phyloP scores from a whole-genome alignment of 768 basidiomycete species.

The Coprinopsis strossmayeri region DNA sequence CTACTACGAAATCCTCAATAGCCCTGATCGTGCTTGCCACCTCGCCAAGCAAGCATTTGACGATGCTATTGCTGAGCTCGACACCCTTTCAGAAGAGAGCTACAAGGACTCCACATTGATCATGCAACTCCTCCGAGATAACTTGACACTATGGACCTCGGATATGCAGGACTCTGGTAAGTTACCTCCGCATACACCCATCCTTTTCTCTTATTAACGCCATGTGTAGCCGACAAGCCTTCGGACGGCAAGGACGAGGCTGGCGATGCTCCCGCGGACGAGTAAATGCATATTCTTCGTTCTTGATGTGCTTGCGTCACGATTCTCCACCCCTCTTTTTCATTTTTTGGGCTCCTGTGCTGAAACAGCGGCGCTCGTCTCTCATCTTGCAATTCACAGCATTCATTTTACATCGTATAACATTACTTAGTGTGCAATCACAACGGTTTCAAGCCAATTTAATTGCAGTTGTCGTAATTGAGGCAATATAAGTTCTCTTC shows the following conservation, averaged over 20 bases:
- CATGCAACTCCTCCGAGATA: constrained; percentile 95
- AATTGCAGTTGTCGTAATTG: no score
- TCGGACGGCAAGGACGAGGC: constrained; percentile 65
- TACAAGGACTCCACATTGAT: constrained; percentile 99
- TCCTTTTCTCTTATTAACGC: constrained; percentile 10
- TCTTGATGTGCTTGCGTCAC: constrained; percentile 7
- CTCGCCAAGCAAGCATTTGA: constrained; percentile 99
- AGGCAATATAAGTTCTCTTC: no score
- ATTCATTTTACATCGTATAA: constrained; percentile 1
- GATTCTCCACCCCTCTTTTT: constrained; percentile 1
- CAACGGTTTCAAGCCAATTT: no score
- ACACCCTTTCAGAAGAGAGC: constrained; percentile 96
- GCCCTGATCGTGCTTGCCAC: constrained; percentile 96
- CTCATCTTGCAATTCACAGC: not conserved
- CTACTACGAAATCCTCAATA: constrained; percentile 99
- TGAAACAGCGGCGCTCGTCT: not conserved
- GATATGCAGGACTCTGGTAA: constrained; percentile 91
- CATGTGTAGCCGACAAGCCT: constrained; percentile 52
- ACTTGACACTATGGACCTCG: constrained; percentile 96
- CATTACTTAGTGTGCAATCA: no score
- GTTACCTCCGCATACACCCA: constrained; percentile 20
- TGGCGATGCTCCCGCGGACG: constrained; percentile 56
- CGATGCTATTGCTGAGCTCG: constrained; percentile 97
- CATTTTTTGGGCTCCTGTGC: not conserved
- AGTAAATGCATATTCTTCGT: constrained; percentile 33